Evolutionary conservation across 2,329 filamentous ascomycete genomes (phyloP), one percentile per base, ranked within the genome.

Genomic region (Alternaria triticimaculans): DNA sequence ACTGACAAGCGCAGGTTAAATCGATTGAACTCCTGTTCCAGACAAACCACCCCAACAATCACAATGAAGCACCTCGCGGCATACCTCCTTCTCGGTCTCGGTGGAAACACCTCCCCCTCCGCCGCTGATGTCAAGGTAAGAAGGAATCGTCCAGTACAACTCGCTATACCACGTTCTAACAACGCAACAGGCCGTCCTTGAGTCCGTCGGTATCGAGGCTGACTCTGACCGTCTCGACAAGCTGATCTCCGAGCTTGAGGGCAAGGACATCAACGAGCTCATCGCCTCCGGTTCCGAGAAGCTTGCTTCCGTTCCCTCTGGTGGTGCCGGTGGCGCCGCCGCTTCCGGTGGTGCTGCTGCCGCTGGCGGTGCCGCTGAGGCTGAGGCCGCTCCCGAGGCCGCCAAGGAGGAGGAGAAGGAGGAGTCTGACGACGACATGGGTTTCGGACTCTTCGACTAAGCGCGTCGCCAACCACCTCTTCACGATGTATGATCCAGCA

Each of bases 21-120:
- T 91, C 90, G 95, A 98, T 98, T 98, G 95, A 87, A 91, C 92
- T 94, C 92, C 87, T 91, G 92, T 94, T 94, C 89, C 76, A 58
- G 63, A 65, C 58, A 48, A 69, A 63, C 55, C 62, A 53, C 67
- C 66, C 66, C 70, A 58, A 72, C 68, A 76, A 77, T 81, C 83
- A 97, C 90, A 93, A 98, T 99, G 96, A 98, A 99, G 94, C 91
- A 98, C 87, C 92, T 99, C 87, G 96, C 96, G 83, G 95, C 96
- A 83, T 98, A 97, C 90, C 94, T 99, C 82, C 95, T 99, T 82
- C 93, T 98, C 84, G 86, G 87, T 87, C 92, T 98, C 78, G 95
- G 89, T 83, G 96, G 96, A 86, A 98, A 97, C 89, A 84, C 88
- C 87, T 89, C 90, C 72, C 96, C 96, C 78, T 94, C 92, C 72